phyloP scores from a whole-genome alignment of 2,329 filamentous ascomycete genomes.

The Didymella pomorum region DNA sequence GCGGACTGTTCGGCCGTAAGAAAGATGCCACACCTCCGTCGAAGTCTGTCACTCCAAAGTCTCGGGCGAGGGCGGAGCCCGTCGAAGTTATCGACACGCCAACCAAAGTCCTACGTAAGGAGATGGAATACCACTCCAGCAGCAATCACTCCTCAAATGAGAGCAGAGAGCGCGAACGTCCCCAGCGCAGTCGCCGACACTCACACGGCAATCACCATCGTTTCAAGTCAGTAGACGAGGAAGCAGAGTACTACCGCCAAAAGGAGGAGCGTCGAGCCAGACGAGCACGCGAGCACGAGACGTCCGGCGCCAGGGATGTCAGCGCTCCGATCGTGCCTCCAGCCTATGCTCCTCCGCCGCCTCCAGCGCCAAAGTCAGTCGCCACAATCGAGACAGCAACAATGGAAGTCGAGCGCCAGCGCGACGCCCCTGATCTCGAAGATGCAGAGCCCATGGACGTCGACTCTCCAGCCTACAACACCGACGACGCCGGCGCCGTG shows the following conservation, averaged over 20 bases:
- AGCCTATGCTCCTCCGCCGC: conserved; percentile 29
- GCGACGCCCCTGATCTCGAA: conserved; percentile 10
- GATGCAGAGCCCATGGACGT: conserved; percentile 11
- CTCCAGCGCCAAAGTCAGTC: conserved; percentile 14
- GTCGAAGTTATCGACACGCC: conserved; percentile 28
- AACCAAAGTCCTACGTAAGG: conserved; percentile 27
- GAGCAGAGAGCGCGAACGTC: conserved; percentile 42
- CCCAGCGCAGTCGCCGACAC: conserved; percentile 42
- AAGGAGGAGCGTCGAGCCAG: conserved; percentile 43
- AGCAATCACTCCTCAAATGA: conserved; percentile 46
- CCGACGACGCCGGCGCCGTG: conserved; percentile 40
- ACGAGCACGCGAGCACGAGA: conserved; percentile 37
- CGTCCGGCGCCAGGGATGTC: conserved; percentile 39
- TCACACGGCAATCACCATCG: conserved; percentile 37
- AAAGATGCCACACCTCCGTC: conserved; percentile 38
- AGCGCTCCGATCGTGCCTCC: conserved; percentile 31
- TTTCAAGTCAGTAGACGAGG: conserved; percentile 43
- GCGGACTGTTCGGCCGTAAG: conserved; percentile 45
- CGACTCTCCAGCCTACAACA: conserved; percentile 8
- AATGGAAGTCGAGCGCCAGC: conserved; percentile 18
- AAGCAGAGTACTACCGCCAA: conserved; percentile 42
- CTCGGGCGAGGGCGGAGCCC: conserved; percentile 39
- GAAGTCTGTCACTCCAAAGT: conserved; percentile 34
- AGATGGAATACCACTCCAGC: conserved; percentile 35
- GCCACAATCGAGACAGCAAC: conserved; percentile 30